Percentiles rank a stretch among this genome's conserved stretches.
phyloP scores from a whole-genome alignment of 352 stramenopile species.

The Globisporangium solare region DNA sequence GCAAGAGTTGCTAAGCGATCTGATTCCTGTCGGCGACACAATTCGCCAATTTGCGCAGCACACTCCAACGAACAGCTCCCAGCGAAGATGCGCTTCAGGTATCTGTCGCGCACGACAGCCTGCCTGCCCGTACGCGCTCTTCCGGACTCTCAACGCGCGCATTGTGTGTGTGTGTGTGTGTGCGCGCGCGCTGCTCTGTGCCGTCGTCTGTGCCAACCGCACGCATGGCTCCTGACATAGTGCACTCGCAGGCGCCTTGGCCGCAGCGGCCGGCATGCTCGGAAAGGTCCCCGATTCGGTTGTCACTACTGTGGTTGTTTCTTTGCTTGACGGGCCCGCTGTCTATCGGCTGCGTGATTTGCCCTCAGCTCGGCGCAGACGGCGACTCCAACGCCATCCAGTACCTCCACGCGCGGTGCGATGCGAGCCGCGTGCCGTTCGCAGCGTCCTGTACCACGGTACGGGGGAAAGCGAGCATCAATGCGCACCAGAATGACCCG shows the following conservation, averaged over 20 bases:
- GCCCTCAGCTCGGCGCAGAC: slow-evolving; percentile 18
- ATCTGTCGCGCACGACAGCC: not conserved
- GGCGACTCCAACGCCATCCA: slow-evolving; percentile 22
- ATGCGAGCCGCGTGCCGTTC: not conserved
- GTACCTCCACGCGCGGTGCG: slow-evolving; percentile 16
- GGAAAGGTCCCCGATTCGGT: slow-evolving; percentile 57
- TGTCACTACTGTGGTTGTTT: not conserved
- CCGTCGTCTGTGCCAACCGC: too few relatives aligned
- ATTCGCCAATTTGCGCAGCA: too few relatives aligned
- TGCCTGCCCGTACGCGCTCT: not conserved
- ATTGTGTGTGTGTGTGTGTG: too few relatives aligned
- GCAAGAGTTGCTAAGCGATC: too few relatives aligned
- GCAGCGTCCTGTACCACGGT: slow-evolving; percentile 7
- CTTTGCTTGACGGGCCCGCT: not conserved
- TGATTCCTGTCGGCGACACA: too few relatives aligned
- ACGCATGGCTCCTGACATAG: slow-evolving; percentile 15
- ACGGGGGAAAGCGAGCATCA: not conserved
- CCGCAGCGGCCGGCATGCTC: slow-evolving; percentile 44
- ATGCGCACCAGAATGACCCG: too few relatives aligned
- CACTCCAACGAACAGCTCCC: not conserved
- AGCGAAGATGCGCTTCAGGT: not conserved
- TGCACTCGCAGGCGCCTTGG: slow-evolving; percentile 52
- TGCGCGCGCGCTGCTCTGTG: too few relatives aligned
- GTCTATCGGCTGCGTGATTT: too few relatives aligned
- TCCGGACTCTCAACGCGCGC: too few relatives aligned